These are phyloP conservation scores for Trametes cingulata DNA, from an alignment of 768 basidiomycete species.

Conservation along the genomic window DNA sequence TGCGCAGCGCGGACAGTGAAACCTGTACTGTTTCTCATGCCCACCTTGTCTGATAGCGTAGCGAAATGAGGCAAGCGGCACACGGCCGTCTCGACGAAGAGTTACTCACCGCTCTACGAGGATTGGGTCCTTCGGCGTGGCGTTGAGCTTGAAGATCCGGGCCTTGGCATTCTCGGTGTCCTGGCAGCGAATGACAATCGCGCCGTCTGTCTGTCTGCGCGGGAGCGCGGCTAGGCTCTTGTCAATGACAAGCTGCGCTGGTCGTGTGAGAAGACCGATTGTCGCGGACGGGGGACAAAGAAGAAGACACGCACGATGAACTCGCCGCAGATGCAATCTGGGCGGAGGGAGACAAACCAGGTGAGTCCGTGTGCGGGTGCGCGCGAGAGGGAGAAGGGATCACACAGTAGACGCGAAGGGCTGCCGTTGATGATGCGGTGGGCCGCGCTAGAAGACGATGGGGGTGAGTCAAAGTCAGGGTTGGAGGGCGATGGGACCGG, in stretches of 20 bases:
- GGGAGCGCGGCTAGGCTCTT: conserved; percentile 69
- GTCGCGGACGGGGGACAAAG: not conserved
- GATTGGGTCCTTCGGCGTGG: conserved; percentile 63
- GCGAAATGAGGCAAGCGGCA: conserved; percentile 19
- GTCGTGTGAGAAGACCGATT: conserved; percentile 7
- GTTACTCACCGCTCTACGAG: conserved; percentile 72
- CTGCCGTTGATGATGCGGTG: conserved; percentile 75
- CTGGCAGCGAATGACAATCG: conserved; percentile 77
- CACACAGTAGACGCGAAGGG: conserved; percentile 82
- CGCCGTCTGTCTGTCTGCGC: conserved; percentile 72
- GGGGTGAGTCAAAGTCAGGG: conserved; percentile 20
- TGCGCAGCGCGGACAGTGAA: conserved; percentile 67
- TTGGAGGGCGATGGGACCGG: conserved; percentile 4
- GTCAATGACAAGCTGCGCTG: conserved; percentile 76
- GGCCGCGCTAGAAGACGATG: conserved; percentile 56
- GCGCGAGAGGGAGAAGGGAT: conserved; percentile 21
- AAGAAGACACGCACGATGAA: conserved; percentile 63
- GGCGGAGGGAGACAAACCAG: conserved; percentile 12
- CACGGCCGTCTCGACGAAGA: not conserved
- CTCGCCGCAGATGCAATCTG: conserved; percentile 88
- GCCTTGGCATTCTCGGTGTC: conserved; percentile 58
- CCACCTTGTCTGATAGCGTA: conserved; percentile 52
- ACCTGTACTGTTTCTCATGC: conserved; percentile 75
- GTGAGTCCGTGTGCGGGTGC: conserved; percentile 8
- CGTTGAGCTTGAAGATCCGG: conserved; percentile 86